Base-by-base conservation (phyloP, 108 stramenopile species). In the Fistulifera pelliculosa region DNA sequence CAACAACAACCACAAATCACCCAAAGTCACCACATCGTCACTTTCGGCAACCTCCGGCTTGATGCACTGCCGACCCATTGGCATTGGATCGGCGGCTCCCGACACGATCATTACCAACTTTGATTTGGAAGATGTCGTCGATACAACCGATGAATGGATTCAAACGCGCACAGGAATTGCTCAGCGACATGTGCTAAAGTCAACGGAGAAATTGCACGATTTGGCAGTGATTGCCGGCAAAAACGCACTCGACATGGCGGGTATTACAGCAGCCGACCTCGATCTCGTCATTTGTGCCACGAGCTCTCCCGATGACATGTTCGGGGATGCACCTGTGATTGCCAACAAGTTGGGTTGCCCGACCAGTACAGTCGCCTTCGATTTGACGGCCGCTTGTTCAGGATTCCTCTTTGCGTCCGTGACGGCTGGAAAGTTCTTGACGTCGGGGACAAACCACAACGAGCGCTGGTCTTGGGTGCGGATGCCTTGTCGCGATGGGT, bases 141-240 rank as follows among this genome's bases (percentile, higher is more conserved):
- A 98, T 49, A 98, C 96, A 5, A 72, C 70, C 41, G 96, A 98
- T 63, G 96, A 96, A 69, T 98, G 96, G 96, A 98, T 98, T 50
- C 60, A 58, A 1, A 79, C 87, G 1, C 74, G 96, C n/a, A 98
- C 96, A 11, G 96, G 96, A 2, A 98, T 98, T 49, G 26, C 73
- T 6, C 52, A 77, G 54, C 72, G 96, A 27, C 79, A 76, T 27
- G 76, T 98, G 2, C 60, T 97, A 38, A 49, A 72, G 0, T 61
- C 38, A 1, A 68, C 61, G 22, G 83, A 87, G 58, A 70, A 58
- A 1, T 50, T 91, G 19, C 66, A 69, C 10, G 48, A 56, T 25
- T 56, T 87, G 8, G 72, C 68, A 0, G 66, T 68, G 27, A 38
- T 67, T 31, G 86, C 90, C 18, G 75, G 77, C 38, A 41, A 67